Evolutionary conservation across 306 rosid species (phyloP).

Genomic region (Malus domestica): DNA sequence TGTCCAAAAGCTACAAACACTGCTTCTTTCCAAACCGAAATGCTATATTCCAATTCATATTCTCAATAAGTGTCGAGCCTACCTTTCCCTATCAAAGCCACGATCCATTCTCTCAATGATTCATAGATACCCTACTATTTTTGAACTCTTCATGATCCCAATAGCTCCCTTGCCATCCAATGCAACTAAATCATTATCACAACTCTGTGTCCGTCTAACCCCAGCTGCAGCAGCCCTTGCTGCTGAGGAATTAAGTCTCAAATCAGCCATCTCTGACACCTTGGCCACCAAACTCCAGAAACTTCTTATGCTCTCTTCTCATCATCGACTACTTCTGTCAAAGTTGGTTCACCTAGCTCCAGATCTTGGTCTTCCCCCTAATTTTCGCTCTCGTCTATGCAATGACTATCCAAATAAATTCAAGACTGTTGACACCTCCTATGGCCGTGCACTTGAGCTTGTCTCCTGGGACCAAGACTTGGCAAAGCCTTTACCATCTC

Average conservation of each 20-base stretch:
- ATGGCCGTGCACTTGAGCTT: conserved; percentile 93
- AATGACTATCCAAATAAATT: conserved; percentile 72
- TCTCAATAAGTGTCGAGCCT: conserved; percentile 70
- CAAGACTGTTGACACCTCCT: conserved; percentile 70
- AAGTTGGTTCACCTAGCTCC: conserved; percentile 90
- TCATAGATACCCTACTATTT: conserved; percentile 71
- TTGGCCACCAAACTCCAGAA: conserved; percentile 84
- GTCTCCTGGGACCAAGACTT: conserved; percentile 59
- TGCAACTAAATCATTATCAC: conserved; percentile 65
- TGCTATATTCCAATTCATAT: conserved; percentile 67
- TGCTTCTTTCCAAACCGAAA: conserved; percentile 83
- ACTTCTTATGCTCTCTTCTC: conserved; percentile 82
- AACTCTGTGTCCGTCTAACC: conserved; percentile 84
- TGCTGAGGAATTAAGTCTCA: conserved; percentile 47
- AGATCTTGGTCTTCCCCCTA: conserved; percentile 83
- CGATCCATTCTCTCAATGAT: conserved; percentile 70
- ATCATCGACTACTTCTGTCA: conserved; percentile 53
- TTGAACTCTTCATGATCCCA: conserved; percentile 61
- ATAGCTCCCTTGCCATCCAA: conserved; percentile 60
- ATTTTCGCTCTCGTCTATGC: conserved; percentile 74
- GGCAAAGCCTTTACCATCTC: conserved; percentile 51
- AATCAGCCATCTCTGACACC: conserved; percentile 38
- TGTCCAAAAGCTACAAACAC: conserved; percentile 70
- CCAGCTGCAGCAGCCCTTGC: conserved; percentile 83
- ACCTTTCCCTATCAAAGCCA: conserved; percentile 57